Base-by-base conservation (phyloP, 2,329 filamentous ascomycete species). In the Talaromyces atroroseus region DNA sequence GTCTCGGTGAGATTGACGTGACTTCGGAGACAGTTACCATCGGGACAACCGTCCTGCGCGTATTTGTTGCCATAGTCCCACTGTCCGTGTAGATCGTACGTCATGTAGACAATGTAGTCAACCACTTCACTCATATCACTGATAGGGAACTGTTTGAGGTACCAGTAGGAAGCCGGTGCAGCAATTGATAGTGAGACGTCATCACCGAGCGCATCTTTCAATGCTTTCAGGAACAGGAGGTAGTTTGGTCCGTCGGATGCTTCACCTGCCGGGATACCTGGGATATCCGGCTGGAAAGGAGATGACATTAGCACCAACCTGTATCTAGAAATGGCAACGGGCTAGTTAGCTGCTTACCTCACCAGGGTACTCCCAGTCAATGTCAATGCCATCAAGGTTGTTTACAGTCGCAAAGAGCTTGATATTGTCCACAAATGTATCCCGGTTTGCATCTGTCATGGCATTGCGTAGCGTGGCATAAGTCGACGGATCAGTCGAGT, bases 1-100 rank as follows among this genome's bases (percentile, higher is more conserved):
- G 70, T 73, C 53, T 75, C 71, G 1, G 72, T 76, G 44, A 65
- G 56, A 63, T 76, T 76, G 60, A 74, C 63, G 57, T 75, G 71
- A 0, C 64, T 68, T 1, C 72, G 68, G 0, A 75, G 63, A 46
- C 74, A 69, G 48, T 65, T 65, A 2, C 65, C 64, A 18, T 11
- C 23, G 2, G 52, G 48, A 45, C 68, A 71, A 5, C 64, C 66
- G 3, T 44, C 34, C 1, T 54, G 6, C 1, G 18, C 24, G 18
- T 38, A 45, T 29, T 6, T 6, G 2, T 21, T 47, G n/a, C 26
- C 16, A 6, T 24, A 24, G 18, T 54, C 51, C 51, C 42, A 54
- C 12, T 38, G 29, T 5, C 51, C 51, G n/a, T 54, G 51, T 18
- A 54, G 44, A 38, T 54, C 51, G 12, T 54, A 54, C 0, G 71